A percentile compares a stretch with the other conserved stretches of the same genome.
These are phyloP conservation scores for Cryphonectria parasitica DNA, from an alignment of 2,329 filamentous ascomycete genomes.

Conservation along the genomic window DNA sequence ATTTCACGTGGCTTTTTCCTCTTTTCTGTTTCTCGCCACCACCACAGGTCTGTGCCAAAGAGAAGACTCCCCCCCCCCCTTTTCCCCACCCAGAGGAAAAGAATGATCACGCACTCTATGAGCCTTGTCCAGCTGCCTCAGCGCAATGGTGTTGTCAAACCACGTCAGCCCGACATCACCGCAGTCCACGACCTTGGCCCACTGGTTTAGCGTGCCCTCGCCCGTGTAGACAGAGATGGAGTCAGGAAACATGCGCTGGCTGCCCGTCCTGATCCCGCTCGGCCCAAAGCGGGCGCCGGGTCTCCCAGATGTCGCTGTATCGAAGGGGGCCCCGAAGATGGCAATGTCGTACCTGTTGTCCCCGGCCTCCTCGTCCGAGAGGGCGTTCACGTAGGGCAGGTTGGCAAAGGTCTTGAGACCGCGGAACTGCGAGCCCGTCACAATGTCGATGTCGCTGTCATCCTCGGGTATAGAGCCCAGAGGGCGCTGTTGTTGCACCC, in stretches of 20 bases:
- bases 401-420: conserved; percentile 70
- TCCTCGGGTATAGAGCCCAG: conserved; percentile 12
- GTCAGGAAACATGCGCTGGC: conserved; percentile 26
- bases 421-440: conserved; percentile 46
- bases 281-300: conserved; percentile 27
- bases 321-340: conserved; percentile 54
- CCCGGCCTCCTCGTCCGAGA: conserved; percentile 55
- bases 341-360: conserved; percentile 59
- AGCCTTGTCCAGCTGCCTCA: conserved; percentile 75
- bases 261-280: conserved; percentile 26
- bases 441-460: conserved; percentile 44
- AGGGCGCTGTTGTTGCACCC: conserved; percentile 15
- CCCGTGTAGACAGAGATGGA: conserved; percentile 25
- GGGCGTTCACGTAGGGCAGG: conserved; percentile 62
- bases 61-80: not conserved
- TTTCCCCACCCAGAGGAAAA: too few relatives aligned
- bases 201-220: conserved; percentile 17
- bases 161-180: conserved; percentile 79
- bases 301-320: conserved; percentile 40
- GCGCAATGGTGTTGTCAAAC: conserved; percentile 75
- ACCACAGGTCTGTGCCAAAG: not conserved
- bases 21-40: conserved; percentile 10
- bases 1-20: not conserved
- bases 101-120: conserved; percentile 46
- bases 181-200: conserved; percentile 66